Percentiles rank a stretch among this genome's conserved stretches.
Conservation (phyloP, 495 filamentous ascomycete species). For the Letharia columbiana region DNA sequence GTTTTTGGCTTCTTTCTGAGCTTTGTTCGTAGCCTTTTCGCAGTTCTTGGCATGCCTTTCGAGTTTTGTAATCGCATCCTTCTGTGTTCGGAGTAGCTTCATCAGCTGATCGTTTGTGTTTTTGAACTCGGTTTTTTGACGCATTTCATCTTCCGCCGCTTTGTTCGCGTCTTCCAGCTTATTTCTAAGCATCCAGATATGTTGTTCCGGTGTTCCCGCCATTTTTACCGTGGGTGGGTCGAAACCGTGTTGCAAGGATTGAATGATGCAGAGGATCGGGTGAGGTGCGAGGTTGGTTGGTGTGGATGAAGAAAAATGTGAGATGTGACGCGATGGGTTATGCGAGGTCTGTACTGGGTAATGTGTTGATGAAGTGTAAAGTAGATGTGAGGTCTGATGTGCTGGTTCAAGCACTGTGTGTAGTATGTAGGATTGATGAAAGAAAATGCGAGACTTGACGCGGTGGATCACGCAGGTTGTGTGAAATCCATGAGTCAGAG, state of each 20-base stretch:
- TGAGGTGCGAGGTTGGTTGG: not conserved
- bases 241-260: not conserved
- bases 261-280: not conserved
- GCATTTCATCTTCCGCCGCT: not conserved
- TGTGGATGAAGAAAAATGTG: not conserved
- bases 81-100: not conserved
- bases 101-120: not conserved
- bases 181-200: not conserved
- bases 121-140: not conserved
- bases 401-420: not conserved
- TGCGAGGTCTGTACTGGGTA: not conserved
- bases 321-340: not conserved
- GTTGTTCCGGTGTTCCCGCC: not conserved
- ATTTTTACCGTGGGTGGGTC: not conserved
- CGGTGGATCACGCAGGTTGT: not conserved
- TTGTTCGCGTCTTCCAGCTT: accelerated
- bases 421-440: not conserved
- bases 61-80: not conserved
- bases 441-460: not conserved
- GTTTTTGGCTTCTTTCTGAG: not conserved
- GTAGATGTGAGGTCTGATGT: not conserved
- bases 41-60: not conserved
- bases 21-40: not conserved
- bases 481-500: not conserved
- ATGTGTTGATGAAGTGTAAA: not conserved